phyloP scores from a whole-genome alignment of 108 stramenopile species.

The Conticribra weissflogii region DNA sequence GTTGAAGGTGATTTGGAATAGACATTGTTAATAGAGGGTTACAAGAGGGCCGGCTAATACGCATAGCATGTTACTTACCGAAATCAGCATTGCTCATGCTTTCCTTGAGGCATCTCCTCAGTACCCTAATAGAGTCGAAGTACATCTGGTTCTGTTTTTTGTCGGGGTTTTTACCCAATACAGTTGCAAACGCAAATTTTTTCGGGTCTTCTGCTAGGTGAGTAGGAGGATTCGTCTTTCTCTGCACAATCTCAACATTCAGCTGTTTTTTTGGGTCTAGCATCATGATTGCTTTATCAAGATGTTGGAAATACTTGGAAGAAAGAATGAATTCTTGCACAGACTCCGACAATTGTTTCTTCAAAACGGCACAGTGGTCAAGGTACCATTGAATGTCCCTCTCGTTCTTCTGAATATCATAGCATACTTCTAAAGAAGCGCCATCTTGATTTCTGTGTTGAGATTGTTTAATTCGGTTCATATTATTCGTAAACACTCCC shows the following conservation, averaged over 20 bases:
- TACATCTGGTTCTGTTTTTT: conserved; percentile 15
- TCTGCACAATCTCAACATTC: too few relatives aligned
- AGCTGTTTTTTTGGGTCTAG: too few relatives aligned
- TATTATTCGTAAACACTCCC: background rate
- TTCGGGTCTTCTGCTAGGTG: background rate
- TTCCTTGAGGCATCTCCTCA: conserved; percentile 2
- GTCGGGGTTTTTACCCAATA: conserved; percentile 11
- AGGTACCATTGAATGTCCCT: background rate
- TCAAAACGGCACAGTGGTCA: background rate
- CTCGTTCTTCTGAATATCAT: background rate
- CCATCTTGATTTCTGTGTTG: too few relatives aligned
- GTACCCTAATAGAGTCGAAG: conserved; percentile 12
- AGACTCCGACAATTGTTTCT: background rate
- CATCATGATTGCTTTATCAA: too few relatives aligned
- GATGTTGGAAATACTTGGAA: background rate
- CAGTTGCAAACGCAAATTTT: conserved; percentile 4
- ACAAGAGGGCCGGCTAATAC: background rate
- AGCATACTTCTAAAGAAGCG: too few relatives aligned
- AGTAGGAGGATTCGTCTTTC: conserved; percentile 1
- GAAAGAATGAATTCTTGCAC: background rate
- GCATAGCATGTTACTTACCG: background rate
- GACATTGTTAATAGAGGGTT: background rate
- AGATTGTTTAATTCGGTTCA: background rate
- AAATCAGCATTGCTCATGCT: conserved; percentile 9
- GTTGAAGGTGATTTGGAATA: background rate